Evolutionary conservation across 1,284 basidiomycete species (phyloP), one percentile per base, ranked within the genome.

Genomic region (Sporisorium graminicola): DNA sequence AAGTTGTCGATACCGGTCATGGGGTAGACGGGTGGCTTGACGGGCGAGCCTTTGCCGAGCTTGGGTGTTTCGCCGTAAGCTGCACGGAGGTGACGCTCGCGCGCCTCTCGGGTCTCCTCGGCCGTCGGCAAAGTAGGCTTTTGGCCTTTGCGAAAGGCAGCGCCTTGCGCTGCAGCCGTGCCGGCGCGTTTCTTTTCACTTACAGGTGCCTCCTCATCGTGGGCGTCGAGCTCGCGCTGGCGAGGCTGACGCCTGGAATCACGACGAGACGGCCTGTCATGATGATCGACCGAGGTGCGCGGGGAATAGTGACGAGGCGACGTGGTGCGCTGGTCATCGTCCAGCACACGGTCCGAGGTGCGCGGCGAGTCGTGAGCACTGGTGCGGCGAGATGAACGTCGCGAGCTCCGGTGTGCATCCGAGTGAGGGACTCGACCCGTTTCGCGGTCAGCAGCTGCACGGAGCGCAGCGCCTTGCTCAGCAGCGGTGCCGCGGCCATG

Each of bases 1-100:
- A 85, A 58, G 47, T 85, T 85, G 67, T 85, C 83, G 61, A 85
- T 84, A 24, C 83, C 83, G 8, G 79, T 82, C 49, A 84, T 66
- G 22, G 78, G 74, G 33, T 79, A 82, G 31, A 76, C 58, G 35
- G 75, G 67, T 31, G 78, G 78, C 62, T 77, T 76, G 62, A 52
- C 20, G 10, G 74, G 65, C 47, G 74, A 77, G 24, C 74, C 74
- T 27, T 65, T 65, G 52, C 74, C 74, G n/a, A 77, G 58, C 54
- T 61, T 61, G 37, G 74, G 70, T 5, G 56, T 73, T 18, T 73
- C 62, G 0, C 74, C 65, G 20, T 77, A 73, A 5, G 65, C 65
- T 2, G 69, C 74, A 20, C 74, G 70, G 0, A 77, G 49, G 42
- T 71, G 62, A 58, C 79, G 63, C 35, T 71, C 63, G 10, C 64